These are phyloP conservation scores for Juglanconis juglandina DNA, from an alignment of 2,329 filamentous ascomycete species.

Conservation along the genomic window DNA sequence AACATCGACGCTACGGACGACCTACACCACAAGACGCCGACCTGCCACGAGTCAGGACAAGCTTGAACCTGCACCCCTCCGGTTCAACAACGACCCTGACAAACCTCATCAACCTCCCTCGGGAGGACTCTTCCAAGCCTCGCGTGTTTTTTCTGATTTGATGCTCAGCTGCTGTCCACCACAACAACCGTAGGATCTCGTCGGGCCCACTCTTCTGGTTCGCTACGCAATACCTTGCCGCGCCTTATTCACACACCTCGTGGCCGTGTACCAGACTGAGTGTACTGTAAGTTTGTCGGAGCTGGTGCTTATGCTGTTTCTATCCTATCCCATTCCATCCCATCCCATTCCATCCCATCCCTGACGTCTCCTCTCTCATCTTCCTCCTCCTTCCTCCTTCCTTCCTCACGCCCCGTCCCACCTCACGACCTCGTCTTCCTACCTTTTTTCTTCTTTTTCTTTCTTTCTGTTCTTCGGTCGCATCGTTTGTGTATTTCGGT, in stretches of 20 bases:
- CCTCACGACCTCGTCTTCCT: constrained; percentile 9
- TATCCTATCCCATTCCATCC: not conserved
- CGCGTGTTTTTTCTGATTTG: not conserved
- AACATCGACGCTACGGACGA: no score
- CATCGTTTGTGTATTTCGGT: constrained; percentile 11
- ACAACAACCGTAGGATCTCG: not conserved
- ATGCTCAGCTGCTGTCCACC: constrained; percentile 7
- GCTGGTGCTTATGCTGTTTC: not conserved
- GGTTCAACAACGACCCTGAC: not conserved
- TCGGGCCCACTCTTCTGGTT: not conserved
- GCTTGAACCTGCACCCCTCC: not conserved
- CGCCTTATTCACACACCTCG: not conserved
- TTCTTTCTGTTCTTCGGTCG: constrained; percentile 4
- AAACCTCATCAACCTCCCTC: not conserved
- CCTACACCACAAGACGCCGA: not conserved
- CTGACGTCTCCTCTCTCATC: constrained; percentile 2
- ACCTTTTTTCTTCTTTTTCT: constrained; percentile 2
- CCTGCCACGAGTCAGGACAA: not conserved
- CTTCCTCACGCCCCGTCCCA: not conserved
- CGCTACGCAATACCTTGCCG: not conserved
- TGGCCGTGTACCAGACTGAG: not conserved
- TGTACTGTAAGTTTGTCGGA: not conserved
- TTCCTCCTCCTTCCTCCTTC: constrained; percentile 8
- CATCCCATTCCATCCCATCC: not conserved
- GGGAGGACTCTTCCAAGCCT: not conserved